Evolutionary conservation across 805 yeast species (phyloP).

Genomic region (Kazachstania viticola): DNA sequence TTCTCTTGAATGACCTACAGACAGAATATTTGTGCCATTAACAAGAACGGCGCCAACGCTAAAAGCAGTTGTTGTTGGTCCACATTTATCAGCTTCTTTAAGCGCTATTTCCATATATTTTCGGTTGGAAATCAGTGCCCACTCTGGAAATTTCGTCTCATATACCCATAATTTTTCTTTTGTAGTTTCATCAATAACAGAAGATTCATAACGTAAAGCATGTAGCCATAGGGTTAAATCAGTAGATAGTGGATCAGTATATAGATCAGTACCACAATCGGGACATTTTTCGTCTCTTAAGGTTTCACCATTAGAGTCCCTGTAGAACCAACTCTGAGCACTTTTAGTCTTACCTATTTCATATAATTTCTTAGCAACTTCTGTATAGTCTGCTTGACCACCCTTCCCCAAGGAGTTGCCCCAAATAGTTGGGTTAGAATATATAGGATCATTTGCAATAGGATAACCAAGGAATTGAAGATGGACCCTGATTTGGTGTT

Average conservation of each 20-base stretch:
- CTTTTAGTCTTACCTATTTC: slow-evolving; percentile 57
- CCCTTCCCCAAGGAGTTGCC: slow-evolving; percentile 59
- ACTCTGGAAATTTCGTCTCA: slow-evolving; percentile 62
- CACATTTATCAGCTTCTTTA: slow-evolving; percentile 68
- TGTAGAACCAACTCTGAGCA: slow-evolving; percentile 61
- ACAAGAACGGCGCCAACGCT: slow-evolving; percentile 86
- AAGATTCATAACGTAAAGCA: slow-evolving; percentile 66
- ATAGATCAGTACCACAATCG: slow-evolving; percentile 56
- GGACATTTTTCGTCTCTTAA: slow-evolving; percentile 48
- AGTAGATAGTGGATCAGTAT: slow-evolving; percentile 78
- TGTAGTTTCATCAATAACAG: slow-evolving; percentile 18
- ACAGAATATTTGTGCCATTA: slow-evolving; percentile 45
- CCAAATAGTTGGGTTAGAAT: slow-evolving; percentile 75
- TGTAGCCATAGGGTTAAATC: slow-evolving; percentile 86
- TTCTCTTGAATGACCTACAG: slow-evolving; percentile 83
- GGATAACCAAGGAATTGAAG: slow-evolving; percentile 78
- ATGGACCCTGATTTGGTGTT: slow-evolving; percentile 92
- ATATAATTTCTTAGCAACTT: slow-evolving; percentile 40
- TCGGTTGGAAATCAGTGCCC: slow-evolving; percentile 57
- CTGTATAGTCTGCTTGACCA: slow-evolving; percentile 38
- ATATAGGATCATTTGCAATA: slow-evolving; percentile 84
- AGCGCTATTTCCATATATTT: slow-evolving; percentile 66
- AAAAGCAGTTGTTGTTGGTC: slow-evolving; percentile 73
- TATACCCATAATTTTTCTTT: slow-evolving; percentile 49
- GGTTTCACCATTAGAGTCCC: slow-evolving; percentile 51